phyloP scores from a whole-genome alignment of 2,329 filamentous ascomycete species.

The Colletotrichum sp. region DNA sequence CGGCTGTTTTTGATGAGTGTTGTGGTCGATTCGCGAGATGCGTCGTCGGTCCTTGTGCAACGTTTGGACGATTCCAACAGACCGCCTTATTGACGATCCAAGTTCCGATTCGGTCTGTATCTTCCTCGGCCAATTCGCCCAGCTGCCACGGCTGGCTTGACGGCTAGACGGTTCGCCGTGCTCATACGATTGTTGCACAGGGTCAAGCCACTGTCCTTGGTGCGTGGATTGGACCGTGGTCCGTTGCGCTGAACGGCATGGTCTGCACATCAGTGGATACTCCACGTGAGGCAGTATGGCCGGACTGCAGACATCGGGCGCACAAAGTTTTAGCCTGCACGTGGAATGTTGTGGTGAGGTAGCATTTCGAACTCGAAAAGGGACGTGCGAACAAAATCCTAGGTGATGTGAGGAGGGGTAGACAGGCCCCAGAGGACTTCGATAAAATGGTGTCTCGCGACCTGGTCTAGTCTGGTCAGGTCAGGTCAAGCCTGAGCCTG shows the following conservation, averaged over 20 bases:
- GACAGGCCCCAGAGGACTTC: background rate
- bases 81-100: background rate
- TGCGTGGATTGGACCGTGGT: background rate
- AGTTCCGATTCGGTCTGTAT: background rate
- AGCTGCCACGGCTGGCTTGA: background rate
- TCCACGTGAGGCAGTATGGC: constrained; percentile 21
- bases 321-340: constrained; percentile 21
- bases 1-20: background rate
- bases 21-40: background rate
- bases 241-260: constrained; percentile 11
- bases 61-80: background rate
- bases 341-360: constrained; percentile 12
- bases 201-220: constrained; percentile 9
- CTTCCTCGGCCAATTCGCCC: background rate
- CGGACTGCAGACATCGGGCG: constrained; percentile 14
- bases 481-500: background rate
- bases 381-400: constrained; percentile 11
- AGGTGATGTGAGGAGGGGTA: constrained; percentile 5
- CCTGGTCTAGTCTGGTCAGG: background rate
- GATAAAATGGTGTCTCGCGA: background rate
- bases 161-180: background rate
- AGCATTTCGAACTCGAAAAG: constrained; percentile 3
- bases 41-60: background rate
- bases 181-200: constrained; percentile 17
- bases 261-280: constrained; percentile 21